phyloP scores from a whole-genome alignment of 371 early-diverging fungal genomes.

The Coemansia sp. region DNA sequence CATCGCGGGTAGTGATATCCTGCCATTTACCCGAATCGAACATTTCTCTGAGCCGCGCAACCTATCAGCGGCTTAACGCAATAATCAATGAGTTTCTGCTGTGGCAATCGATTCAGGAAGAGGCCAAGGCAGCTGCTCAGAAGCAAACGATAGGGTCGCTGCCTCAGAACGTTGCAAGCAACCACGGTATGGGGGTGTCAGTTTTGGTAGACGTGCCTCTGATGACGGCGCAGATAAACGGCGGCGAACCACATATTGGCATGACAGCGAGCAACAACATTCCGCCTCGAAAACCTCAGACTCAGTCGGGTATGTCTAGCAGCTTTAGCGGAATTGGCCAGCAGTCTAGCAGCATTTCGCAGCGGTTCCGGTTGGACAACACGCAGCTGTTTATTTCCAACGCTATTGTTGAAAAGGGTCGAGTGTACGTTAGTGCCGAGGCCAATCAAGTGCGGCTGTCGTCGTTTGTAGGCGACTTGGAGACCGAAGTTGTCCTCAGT shows the following conservation, averaged over 20 bases:
- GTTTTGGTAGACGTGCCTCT: constrained; percentile 45
- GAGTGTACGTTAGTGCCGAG: constrained; percentile 42
- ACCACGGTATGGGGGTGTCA: constrained; percentile 17
- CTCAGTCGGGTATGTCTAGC: background rate
- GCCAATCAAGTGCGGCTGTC: constrained; percentile 47
- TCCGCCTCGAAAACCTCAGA: constrained; percentile 1
- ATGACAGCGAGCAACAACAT: constrained; percentile 6
- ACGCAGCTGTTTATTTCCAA: constrained; percentile 47
- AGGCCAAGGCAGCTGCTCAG: constrained; percentile 2
- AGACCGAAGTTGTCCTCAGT: constrained; percentile 42
- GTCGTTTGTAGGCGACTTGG: constrained; percentile 31
- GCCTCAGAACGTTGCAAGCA: background rate
- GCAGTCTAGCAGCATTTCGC: constrained; percentile 17
- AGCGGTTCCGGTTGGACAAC: constrained; percentile 30
- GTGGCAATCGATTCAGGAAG: constrained; percentile 60
- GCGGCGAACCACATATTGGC: constrained; percentile 9
- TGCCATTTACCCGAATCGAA: constrained; percentile 67
- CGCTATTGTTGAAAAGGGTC: constrained; percentile 40
- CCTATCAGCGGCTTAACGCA: constrained; percentile 67
- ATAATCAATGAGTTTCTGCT: constrained; percentile 68
- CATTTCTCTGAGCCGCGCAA: constrained; percentile 59
- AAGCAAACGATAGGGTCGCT: background rate
- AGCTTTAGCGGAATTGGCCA: background rate
- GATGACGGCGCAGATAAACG: constrained; percentile 34
- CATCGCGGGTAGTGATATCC: constrained; percentile 58